Evolutionary conservation across 805 yeast species (phyloP), one percentile per base, ranked within the genome.

Genomic region (Starmerella bombi): DNA sequence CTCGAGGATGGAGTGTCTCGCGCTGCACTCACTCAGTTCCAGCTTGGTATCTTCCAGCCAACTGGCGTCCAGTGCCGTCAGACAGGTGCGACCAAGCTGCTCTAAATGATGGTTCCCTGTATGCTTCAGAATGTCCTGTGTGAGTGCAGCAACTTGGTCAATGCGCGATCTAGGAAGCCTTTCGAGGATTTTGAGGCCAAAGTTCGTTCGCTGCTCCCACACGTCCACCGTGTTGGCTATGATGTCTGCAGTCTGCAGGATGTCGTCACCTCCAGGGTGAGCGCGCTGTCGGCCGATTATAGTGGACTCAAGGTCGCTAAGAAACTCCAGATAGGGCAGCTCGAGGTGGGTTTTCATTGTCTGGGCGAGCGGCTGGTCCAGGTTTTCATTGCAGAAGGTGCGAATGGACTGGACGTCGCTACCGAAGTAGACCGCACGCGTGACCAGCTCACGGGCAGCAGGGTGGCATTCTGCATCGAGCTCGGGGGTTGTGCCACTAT

Each of bases 211-310:
- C 16, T 31, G 30, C 18, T 18, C 18, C 37, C 41, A 35, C 15
- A 22, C 25, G 22, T 44, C 45, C 6, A 44, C 42, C n/a, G 43
- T 25, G 2, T n/a, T 18, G 10, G 42, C 40, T 2, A 42, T 20
- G 9, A 44, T 25, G 4, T 38, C 34, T 15, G 34, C 37, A 3
- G 31, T 27, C n/a, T n/a, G n/a, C 19, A 14, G 21, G 14, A 27
- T 18, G 3, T 5, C 29, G 4, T 4, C n/a, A n/a, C 34, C 37
- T 28, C 15, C 15, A 6, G n/a, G n/a, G 5, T 18, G 9, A 8
- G 7, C 9, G 20, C 9, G 5, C 14, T 16, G 34, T 8, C 16
- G 20, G 7, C 7, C 5, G 22, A 31, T 31, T 5, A 20, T 18
- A 8, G 5, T 18, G 7, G 34, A 31, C 14, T 32, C 35, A 4